A percentile compares a stretch with the other conserved stretches of the same genome.
These are phyloP conservation scores for Cercospora janseana DNA, from an alignment of 2,329 filamentous ascomycete species.

Conservation along the genomic window DNA sequence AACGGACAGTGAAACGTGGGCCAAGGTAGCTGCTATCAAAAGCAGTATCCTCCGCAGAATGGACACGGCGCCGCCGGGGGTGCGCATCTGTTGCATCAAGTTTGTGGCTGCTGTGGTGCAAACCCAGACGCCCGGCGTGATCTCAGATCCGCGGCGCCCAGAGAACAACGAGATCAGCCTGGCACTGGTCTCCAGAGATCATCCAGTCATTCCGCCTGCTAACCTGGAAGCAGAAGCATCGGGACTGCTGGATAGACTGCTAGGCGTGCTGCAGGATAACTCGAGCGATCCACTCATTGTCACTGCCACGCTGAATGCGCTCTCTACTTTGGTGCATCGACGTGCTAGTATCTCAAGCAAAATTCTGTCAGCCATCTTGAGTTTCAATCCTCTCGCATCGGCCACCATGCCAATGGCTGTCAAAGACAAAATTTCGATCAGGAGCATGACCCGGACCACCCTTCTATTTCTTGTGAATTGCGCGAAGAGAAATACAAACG, in stretches of 20 bases:
- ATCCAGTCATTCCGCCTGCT: constrained; percentile 73
- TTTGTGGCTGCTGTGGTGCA: constrained; percentile 92
- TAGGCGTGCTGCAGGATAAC: constrained; percentile 81
- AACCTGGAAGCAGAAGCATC: constrained; percentile 90
- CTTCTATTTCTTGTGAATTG: constrained; percentile 80
- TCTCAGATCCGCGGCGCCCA: constrained; percentile 76
- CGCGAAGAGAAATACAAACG: constrained; percentile 77
- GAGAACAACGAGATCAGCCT: constrained; percentile 82
- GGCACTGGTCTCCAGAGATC: constrained; percentile 77
- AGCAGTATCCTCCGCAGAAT: constrained; percentile 82
- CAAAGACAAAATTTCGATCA: constrained; percentile 76
- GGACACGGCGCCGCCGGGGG: constrained; percentile 72
- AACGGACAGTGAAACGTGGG: constrained; percentile 78
- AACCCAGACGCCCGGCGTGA: constrained; percentile 81
- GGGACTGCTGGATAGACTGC: constrained; percentile 82
- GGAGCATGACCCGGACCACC: constrained; percentile 92
- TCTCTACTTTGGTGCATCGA: constrained; percentile 78
- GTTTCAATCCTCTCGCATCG: constrained; percentile 86
- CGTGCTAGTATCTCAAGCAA: constrained; percentile 79
- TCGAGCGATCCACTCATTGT: constrained; percentile 79
- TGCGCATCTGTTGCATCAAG: constrained; percentile 94
- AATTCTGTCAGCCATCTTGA: constrained; percentile 79
- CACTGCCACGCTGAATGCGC: constrained; percentile 85
- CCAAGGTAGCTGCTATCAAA: constrained; percentile 85
- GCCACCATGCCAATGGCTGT: constrained; percentile 51